Conservation (phyloP, 805 yeast genomes). For the Candida hungchunana region DNA sequence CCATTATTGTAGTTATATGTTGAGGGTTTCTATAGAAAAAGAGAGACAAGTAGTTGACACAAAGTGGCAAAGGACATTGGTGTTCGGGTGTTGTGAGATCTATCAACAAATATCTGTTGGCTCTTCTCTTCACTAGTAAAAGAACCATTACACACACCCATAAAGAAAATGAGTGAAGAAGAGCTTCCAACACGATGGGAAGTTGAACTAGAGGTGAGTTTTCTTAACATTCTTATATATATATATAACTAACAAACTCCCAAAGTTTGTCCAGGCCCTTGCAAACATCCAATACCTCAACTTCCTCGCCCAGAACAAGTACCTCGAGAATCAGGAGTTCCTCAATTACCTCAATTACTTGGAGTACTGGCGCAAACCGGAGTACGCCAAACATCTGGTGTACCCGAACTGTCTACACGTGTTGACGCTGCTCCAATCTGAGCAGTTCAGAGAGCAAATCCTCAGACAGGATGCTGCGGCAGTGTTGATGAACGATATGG, state of each 20-base stretch:
- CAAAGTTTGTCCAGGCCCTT: slow-evolving; percentile 80
- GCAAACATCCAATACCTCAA: slow-evolving; percentile 87
- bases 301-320: slow-evolving; percentile 79
- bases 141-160: neutral
- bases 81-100: slow-evolving; percentile 5
- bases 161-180: slow-evolving; percentile 14
- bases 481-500: slow-evolving; percentile 71
- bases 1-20: no score
- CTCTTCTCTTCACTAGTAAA: neutral
- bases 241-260: neutral
- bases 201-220: slow-evolving; percentile 68
- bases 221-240: neutral
- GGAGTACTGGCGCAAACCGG: slow-evolving; percentile 79
- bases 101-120: no score
- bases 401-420: slow-evolving; percentile 88
- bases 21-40: no score
- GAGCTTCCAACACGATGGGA: slow-evolving; percentile 81
- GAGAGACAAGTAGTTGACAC: neutral
- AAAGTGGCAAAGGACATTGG: neutral
- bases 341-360: slow-evolving; percentile 73
- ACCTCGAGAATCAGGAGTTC: slow-evolving; percentile 67
- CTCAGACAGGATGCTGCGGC: slow-evolving; percentile 54
- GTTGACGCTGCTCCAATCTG: slow-evolving; percentile 44
- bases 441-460: slow-evolving; percentile 51
- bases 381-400: slow-evolving; percentile 65